These are phyloP conservation scores for Cladosporium oxysporum DNA, from an alignment of 2,329 filamentous ascomycete species.

Conservation along the genomic window DNA sequence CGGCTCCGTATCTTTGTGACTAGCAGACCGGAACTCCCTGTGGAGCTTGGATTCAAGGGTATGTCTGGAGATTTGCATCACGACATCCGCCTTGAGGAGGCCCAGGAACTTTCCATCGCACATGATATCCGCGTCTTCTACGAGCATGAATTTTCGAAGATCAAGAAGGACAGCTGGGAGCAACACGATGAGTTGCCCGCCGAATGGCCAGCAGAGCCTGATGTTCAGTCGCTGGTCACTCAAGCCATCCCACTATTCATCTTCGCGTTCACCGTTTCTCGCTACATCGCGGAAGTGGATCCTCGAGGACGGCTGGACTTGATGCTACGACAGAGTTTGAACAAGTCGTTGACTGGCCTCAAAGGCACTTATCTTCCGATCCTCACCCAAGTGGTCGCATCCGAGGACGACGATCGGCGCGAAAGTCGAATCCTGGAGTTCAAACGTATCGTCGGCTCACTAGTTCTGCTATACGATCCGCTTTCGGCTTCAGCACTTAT, in stretches of 20 bases:
- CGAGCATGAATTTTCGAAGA: neutral
- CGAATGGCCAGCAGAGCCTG: no score
- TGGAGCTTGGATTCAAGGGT: constrained; percentile 25
- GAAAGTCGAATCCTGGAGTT: neutral
- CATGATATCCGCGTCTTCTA: constrained; percentile 33
- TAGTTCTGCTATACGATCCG: neutral
- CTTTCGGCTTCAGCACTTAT: no score
- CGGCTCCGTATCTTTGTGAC: constrained; percentile 29
- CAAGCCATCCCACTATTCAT: constrained; percentile 3
- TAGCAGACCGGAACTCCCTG: constrained; percentile 29
- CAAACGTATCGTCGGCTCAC: neutral
- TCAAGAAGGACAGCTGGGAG: no score
- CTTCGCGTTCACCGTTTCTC: neutral
- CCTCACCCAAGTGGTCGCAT: no score
- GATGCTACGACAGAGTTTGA: no score
- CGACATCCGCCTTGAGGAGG: constrained; percentile 28
- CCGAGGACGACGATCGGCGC: no score
- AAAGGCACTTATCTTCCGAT: neutral
- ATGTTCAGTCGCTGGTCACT: no score
- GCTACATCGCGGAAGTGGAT: no score
- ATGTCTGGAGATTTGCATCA: constrained; percentile 21
- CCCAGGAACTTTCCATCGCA: constrained; percentile 28
- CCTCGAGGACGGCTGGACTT: no score
- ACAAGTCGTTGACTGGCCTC: neutral
- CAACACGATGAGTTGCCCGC: no score